Evolutionary conservation across 805 yeast species (phyloP).

Genomic region (Teunomyces kruisii): DNA sequence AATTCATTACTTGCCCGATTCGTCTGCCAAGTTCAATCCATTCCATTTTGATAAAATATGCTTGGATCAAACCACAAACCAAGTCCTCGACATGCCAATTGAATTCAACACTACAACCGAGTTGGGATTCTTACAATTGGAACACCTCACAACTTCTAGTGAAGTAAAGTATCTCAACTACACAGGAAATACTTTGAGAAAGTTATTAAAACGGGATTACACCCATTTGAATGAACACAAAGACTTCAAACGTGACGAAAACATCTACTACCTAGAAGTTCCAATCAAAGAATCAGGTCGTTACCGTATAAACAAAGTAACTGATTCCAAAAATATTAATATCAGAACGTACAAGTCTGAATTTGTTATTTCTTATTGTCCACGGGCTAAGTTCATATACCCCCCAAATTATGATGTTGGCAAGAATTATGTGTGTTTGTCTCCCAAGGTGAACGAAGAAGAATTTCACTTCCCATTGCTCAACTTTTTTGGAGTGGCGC

Average conservation of each 20-base stretch:
- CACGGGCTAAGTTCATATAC: constrained; percentile 57
- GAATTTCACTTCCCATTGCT: constrained; percentile 44
- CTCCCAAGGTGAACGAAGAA: constrained; percentile 42
- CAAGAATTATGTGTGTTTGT: constrained; percentile 55
- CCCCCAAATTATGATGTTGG: constrained; percentile 24
- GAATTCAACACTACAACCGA: constrained; percentile 77
- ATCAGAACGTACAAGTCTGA: constrained; percentile 62
- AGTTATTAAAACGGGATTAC: constrained; percentile 28
- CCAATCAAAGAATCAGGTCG: constrained; percentile 71
- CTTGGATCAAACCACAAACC: constrained; percentile 37
- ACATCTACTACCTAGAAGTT: constrained; percentile 59
- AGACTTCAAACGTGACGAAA: constrained; percentile 28
- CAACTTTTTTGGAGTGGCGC: constrained; percentile 73
- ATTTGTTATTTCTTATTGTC: constrained; percentile 73
- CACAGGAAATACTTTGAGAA: constrained; percentile 55
- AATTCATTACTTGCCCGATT: constrained; percentile 86
- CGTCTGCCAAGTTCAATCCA: constrained; percentile 83
- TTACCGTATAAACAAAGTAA: constrained; percentile 68
- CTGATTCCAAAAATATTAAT: constrained; percentile 61
- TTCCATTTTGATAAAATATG: constrained; percentile 61
- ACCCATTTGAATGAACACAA: constrained; percentile 27
- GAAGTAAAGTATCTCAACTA: constrained; percentile 49
- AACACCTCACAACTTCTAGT: constrained; percentile 56
- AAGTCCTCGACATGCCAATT: constrained; percentile 57
- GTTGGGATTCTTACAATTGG: constrained; percentile 65